A percentile compares a stretch with the other conserved stretches of the same genome.
Evolutionary conservation across 139 green algal genomes (phyloP).

Genomic region (Chlorella sp.): DNA sequence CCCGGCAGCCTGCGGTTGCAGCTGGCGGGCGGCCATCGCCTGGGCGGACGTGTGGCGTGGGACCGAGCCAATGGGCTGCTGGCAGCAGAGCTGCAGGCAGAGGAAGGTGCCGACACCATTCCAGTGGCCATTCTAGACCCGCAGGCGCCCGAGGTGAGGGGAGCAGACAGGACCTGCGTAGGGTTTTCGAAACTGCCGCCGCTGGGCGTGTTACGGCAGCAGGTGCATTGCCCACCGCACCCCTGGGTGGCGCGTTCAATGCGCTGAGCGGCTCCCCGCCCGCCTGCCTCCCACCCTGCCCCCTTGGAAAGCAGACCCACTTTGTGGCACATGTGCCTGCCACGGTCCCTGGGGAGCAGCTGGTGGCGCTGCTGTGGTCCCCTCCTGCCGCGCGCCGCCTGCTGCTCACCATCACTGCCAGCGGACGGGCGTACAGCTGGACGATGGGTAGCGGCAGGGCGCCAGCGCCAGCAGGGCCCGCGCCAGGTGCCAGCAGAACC

Average conservation of each 20-base stretch:
- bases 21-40: neutral
- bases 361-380: constrained; percentile 10
- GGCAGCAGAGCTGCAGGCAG: constrained; percentile 12
- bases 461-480: neutral
- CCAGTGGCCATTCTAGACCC: constrained; percentile 23
- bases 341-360: neutral
- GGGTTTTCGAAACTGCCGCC: neutral
- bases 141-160: constrained; percentile 5
- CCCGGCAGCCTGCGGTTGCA: neutral
- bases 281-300: neutral
- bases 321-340: constrained; percentile 10
- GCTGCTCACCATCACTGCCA: constrained; percentile 1
- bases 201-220: too few relatives aligned
- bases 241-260: too few relatives aligned
- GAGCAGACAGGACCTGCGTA: too few relatives aligned
- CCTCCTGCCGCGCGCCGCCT: neutral
- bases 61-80: constrained; percentile 19
- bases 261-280: neutral
- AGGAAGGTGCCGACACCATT: neutral
- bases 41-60: constrained; percentile 14
- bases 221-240: too few relatives aligned
- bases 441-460: neutral
- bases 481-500: neutral
- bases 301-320: neutral
- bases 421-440: neutral